These are phyloP conservation scores for Protostelium mycophagum DNA, from an alignment of 78 protist genomes.

Conservation along the genomic window DNA sequence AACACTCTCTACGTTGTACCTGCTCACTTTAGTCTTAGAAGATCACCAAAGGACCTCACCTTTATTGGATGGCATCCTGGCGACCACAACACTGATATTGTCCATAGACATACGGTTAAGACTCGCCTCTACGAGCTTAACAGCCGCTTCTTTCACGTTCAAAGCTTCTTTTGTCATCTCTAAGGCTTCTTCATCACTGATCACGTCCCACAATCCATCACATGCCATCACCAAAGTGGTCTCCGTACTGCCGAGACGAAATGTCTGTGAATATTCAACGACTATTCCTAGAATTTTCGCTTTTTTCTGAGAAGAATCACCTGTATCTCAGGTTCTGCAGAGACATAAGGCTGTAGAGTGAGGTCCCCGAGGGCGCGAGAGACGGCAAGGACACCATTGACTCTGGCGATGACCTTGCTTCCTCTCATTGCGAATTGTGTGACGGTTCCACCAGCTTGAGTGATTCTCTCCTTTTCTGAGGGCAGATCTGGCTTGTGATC, in stretches of 20 bases:
- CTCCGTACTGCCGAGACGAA: neutral
- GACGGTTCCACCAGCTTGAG: constrained; percentile 57
- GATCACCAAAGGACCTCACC: too few species aligned
- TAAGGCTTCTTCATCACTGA: constrained; percentile 70
- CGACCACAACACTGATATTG: constrained; percentile 63
- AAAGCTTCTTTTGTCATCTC: constrained; percentile 13
- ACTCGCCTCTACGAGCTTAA: constrained; percentile 62
- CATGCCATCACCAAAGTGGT: constrained; percentile 26
- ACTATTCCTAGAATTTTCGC: constrained; percentile 59
- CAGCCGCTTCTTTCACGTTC: constrained; percentile 69
- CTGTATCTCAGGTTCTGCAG: constrained; percentile 63
- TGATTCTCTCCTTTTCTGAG: constrained; percentile 62
- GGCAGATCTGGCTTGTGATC: constrained; percentile 74
- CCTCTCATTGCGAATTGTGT: neutral
- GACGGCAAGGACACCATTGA: constrained; percentile 69
- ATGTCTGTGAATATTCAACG: constrained; percentile 12
- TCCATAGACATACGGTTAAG: constrained; percentile 65
- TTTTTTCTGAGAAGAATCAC: constrained; percentile 37
- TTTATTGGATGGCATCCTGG: neutral
- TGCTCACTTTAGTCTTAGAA: too few species aligned
- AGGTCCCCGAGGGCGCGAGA: constrained; percentile 74
- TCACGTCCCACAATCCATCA: constrained; percentile 83
- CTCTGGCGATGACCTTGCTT: constrained; percentile 17
- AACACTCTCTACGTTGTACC: too few species aligned
- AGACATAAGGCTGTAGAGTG: constrained; percentile 34